Conservation (phyloP, 2,329 filamentous ascomycete genomes). For the Lachnellula arida region DNA sequence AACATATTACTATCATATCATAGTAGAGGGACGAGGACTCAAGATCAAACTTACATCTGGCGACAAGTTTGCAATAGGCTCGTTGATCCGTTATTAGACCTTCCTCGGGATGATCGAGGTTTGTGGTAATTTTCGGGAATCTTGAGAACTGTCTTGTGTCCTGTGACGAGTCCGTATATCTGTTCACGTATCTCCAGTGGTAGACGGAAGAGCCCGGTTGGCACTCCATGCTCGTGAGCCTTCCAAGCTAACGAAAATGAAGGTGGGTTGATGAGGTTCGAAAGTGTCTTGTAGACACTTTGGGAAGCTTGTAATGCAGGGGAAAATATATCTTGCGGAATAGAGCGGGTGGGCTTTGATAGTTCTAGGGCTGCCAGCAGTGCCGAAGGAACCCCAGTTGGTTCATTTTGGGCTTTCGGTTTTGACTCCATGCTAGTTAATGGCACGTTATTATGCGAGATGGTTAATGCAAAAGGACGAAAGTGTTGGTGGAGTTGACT, state of each 20-base stretch:
- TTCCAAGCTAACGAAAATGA: not conserved
- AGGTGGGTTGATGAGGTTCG: not conserved
- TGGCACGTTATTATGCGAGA: too few relatives aligned
- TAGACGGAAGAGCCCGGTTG: not conserved
- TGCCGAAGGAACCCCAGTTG: not conserved
- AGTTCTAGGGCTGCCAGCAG: not conserved
- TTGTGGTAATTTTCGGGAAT: not conserved
- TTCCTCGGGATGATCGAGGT: not conserved
- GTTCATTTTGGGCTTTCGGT: not conserved
- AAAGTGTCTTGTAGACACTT: not conserved
- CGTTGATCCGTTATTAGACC: not conserved
- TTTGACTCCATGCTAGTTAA: too few relatives aligned
- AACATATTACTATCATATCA: not conserved
- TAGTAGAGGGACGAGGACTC: not conserved
- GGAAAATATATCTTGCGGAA: not conserved
- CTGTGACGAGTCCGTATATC: not conserved
- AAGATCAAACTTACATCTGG: not conserved
- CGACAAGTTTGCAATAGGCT: not conserved
- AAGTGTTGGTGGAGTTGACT: too few relatives aligned
- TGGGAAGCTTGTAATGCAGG: not conserved
- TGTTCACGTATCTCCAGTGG: not conserved
- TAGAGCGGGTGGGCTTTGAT: not conserved
- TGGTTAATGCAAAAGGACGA: too few relatives aligned
- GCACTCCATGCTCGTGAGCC: not conserved
- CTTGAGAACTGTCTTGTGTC: not conserved